phyloP scores from a whole-genome alignment of 345 rosid species.

The Lumnitzera racemosa region DNA sequence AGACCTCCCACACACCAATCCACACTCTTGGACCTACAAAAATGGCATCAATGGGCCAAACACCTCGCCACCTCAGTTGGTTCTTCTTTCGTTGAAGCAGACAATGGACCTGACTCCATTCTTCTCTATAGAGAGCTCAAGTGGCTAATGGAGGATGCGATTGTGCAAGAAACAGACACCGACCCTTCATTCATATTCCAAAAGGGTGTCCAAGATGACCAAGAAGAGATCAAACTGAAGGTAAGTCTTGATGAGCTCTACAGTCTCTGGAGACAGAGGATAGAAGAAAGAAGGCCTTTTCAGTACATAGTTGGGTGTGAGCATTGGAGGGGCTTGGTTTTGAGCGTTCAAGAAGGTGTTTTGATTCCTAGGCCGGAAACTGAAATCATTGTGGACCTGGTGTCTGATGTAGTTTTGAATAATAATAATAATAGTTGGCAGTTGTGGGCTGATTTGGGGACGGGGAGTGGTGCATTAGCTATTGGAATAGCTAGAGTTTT shows the following conservation, averaged over 20 bases:
- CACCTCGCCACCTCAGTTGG: slow-evolving; percentile 52
- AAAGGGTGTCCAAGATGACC: slow-evolving; percentile 12
- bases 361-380: slow-evolving; percentile 95
- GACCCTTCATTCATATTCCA: slow-evolving; percentile 22
- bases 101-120: slow-evolving; percentile 58
- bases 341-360: slow-evolving; percentile 84
- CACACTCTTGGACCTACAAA: slow-evolving; percentile 39
- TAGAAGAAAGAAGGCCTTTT: slow-evolving; percentile 75
- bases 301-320: slow-evolving; percentile 92
- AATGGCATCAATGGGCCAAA: slow-evolving; percentile 83
- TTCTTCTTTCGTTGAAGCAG: slow-evolving; percentile 31
- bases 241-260: slow-evolving; percentile 53
- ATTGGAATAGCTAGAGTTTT: slow-evolving; percentile 53
- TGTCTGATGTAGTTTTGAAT: slow-evolving; percentile 27
- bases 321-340: slow-evolving; percentile 86
- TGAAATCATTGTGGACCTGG: slow-evolving; percentile 66
- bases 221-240: slow-evolving; percentile 23
- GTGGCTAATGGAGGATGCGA: slow-evolving; percentile 72
- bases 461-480: slow-evolving; percentile 88
- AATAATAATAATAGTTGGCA: slow-evolving; percentile 31
- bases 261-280: slow-evolving; percentile 65
- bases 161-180: slow-evolving; percentile 13
- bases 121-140: slow-evolving; percentile 61
- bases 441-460: slow-evolving; percentile 84
- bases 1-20: slow-evolving; percentile 36